A percentile compares a stretch with the other conserved stretches of the same genome.
phyloP scores from a whole-genome alignment of 768 basidiomycete genomes.

The Lactifluus hygrophoroides region DNA sequence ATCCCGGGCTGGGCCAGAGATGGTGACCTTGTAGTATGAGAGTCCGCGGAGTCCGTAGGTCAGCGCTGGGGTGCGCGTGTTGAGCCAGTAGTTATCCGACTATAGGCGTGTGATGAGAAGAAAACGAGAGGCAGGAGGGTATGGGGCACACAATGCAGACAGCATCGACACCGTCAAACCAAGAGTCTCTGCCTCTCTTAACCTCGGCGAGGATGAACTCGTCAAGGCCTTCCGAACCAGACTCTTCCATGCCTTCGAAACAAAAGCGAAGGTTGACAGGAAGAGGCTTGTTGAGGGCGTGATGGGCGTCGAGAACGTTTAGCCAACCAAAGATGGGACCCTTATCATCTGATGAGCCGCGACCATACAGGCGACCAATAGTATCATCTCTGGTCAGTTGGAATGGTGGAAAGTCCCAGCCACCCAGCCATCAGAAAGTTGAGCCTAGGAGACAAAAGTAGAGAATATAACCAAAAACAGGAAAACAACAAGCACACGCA shows the following conservation, averaged over 20 bases:
- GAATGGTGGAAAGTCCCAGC: slow-evolving; percentile 88
- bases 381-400: slow-evolving; percentile 47
- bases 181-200: slow-evolving; percentile 51
- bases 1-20: slow-evolving; percentile 80
- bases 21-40: slow-evolving; percentile 73
- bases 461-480: background rate
- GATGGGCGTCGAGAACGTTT: slow-evolving; percentile 82
- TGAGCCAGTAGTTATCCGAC: slow-evolving; percentile 95
- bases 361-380: slow-evolving; percentile 62
- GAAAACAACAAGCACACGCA: slow-evolving; percentile 29
- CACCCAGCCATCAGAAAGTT: slow-evolving; percentile 75
- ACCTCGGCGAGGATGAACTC: slow-evolving; percentile 75
- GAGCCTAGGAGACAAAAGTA: slow-evolving; percentile 26
- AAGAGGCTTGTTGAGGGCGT: slow-evolving; percentile 52
- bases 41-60: slow-evolving; percentile 89
- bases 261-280: slow-evolving; percentile 88
- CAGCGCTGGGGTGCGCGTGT: slow-evolving; percentile 66
- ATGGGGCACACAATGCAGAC: slow-evolving; percentile 67
- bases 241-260: slow-evolving; percentile 98
- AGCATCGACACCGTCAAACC: slow-evolving; percentile 83
- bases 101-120: slow-evolving; percentile 23
- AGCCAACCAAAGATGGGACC: slow-evolving; percentile 86
- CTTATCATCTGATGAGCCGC: slow-evolving; percentile 88
- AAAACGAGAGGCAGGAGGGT: background rate
- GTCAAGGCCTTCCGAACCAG: slow-evolving; percentile 84